phyloP scores from a whole-genome alignment of 1,284 basidiomycete genomes.

The Rhodotorula sp. region DNA sequence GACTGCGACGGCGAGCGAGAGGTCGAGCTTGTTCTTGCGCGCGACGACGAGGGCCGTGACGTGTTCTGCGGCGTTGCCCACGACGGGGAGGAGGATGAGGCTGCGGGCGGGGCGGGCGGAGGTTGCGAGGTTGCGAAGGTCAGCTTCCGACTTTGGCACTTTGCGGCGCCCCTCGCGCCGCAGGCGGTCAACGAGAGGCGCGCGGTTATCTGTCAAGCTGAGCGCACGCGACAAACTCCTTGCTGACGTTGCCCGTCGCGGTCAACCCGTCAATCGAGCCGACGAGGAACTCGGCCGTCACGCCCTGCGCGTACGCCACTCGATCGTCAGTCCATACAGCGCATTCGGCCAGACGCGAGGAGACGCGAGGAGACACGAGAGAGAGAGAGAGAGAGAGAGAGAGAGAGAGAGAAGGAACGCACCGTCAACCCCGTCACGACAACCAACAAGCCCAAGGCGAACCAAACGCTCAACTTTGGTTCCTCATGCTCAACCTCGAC shows the following conservation, averaged over 20 bases:
- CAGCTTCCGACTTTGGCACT: no score
- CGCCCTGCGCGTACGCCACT: conserved; percentile 43
- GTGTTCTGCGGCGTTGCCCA: conserved; percentile 72
- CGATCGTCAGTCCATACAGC: neutral
- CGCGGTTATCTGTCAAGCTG: no score
- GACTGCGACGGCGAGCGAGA: conserved; percentile 49
- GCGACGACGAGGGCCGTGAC: conserved; percentile 65
- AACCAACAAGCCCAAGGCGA: conserved; percentile 51
- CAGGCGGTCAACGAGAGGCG: no score
- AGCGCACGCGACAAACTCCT: conserved; percentile 68
- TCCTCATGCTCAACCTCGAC: conserved; percentile 44
- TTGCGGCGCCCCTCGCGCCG: no score
- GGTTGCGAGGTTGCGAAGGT: no score
- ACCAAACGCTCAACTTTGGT: conserved; percentile 55
- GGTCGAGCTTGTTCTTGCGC: conserved; percentile 63
- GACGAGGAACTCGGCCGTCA: conserved; percentile 85
- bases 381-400: no score
- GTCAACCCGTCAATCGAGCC: conserved; percentile 71
- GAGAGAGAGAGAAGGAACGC: conserved; percentile 29
- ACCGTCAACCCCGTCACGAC: conserved; percentile 53
- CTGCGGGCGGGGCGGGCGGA: neutral
- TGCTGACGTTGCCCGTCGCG: conserved; percentile 52
- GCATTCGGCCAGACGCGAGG: neutral
- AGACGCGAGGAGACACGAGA: no score
- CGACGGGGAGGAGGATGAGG: conserved; percentile 74